Conservation (phyloP, 805 yeast genomes). For the Lipomyces yamanashiensis region DNA sequence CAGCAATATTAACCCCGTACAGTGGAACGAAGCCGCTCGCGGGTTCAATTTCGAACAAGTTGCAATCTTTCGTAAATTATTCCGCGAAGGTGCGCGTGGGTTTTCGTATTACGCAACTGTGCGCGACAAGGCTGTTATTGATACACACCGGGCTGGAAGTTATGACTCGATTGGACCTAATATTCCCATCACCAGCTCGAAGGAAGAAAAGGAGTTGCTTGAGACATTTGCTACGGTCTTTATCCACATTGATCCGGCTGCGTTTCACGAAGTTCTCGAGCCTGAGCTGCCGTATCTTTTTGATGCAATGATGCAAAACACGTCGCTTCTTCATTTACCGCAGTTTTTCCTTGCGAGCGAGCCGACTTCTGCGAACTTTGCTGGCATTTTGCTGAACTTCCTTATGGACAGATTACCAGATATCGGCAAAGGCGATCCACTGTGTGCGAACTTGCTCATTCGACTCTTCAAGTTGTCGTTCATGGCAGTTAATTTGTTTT, state of each 20-base stretch:
- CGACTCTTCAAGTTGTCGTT: slow-evolving; percentile 89
- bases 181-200: slow-evolving; percentile 81
- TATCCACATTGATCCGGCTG: slow-evolving; percentile 91
- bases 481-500: slow-evolving; percentile 93
- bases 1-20: slow-evolving; percentile 54
- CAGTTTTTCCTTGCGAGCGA: slow-evolving; percentile 94
- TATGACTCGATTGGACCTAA: slow-evolving; percentile 75
- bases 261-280: slow-evolving; percentile 89
- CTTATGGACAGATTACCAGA: slow-evolving; percentile 72
- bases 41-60: slow-evolving; percentile 85
- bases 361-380: slow-evolving; percentile 89
- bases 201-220: slow-evolving; percentile 94
- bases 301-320: slow-evolving; percentile 77
- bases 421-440: slow-evolving; percentile 78
- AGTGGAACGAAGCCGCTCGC: slow-evolving; percentile 86
- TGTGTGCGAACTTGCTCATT: slow-evolving; percentile 78
- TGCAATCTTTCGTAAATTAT: slow-evolving; percentile 70
- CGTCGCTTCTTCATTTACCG: slow-evolving; percentile 86
- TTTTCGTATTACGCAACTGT: slow-evolving; percentile 70
- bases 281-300: slow-evolving; percentile 78
- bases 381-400: slow-evolving; percentile 79
- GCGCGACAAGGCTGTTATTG: slow-evolving; percentile 40
- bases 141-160: slow-evolving; percentile 44
- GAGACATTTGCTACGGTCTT: slow-evolving; percentile 93
- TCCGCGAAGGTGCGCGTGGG: slow-evolving; percentile 83